phyloP scores from a whole-genome alignment of 176 grass and related monocot genomes.

The Phoenix dactylifera region DNA sequence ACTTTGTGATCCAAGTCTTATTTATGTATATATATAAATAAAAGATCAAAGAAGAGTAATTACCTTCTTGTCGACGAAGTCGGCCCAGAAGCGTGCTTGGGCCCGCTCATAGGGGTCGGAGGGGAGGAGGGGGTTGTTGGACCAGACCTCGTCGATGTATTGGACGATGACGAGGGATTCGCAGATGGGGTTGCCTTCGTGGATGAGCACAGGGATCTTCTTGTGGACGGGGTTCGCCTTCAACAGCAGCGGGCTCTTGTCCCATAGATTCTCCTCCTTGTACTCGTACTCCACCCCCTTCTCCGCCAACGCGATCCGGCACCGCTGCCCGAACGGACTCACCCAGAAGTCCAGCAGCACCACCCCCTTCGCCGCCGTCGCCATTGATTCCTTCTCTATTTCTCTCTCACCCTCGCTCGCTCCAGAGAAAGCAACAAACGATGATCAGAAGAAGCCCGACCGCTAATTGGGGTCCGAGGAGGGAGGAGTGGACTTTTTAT shows the following conservation, averaged over 20 bases:
- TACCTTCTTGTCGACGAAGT: too few relatives aligned
- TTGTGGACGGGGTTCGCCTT: constrained; percentile 59
- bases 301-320: constrained; percentile 35
- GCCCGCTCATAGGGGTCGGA: too few relatives aligned
- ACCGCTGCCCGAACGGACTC: constrained; percentile 55
- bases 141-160: constrained; percentile 50
- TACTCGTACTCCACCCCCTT: constrained; percentile 73
- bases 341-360: constrained; percentile 45
- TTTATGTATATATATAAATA: too few relatives aligned
- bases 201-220: constrained; percentile 53
- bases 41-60: too few relatives aligned
- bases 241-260: constrained; percentile 53
- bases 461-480: too few relatives aligned
- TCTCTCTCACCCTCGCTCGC: neutral
- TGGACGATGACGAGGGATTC: constrained; percentile 51
- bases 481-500: too few relatives aligned
- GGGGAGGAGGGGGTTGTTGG: neutral
- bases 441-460: too few relatives aligned
- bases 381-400: too few relatives aligned
- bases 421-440: too few relatives aligned
- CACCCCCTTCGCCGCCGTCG: constrained; percentile 20
- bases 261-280: constrained; percentile 32
- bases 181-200: constrained; percentile 39
- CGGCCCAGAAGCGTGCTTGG: too few relatives aligned
- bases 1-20: too few relatives aligned